These are phyloP conservation scores for Podaxis rugospora DNA, from an alignment of 768 basidiomycete species.

Conservation along the genomic window DNA sequence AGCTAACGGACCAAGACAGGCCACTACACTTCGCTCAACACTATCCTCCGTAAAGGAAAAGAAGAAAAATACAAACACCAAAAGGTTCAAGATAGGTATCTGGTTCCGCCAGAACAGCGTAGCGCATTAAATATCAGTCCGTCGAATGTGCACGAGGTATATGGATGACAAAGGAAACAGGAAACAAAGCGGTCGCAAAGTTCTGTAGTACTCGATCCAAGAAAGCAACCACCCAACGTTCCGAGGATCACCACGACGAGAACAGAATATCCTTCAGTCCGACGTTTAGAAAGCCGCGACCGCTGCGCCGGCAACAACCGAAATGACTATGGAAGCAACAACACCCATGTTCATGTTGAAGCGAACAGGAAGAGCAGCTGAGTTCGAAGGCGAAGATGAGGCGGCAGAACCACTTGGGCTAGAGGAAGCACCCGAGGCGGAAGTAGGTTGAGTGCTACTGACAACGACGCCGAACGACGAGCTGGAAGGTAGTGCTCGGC, in stretches of 20 bases:
- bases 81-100: neutral
- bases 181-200: neutral
- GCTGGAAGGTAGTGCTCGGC: neutral
- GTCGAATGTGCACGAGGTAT: neutral
- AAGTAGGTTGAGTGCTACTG: slow-evolving; percentile 12
- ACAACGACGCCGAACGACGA: slow-evolving; percentile 16
- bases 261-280: neutral
- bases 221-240: neutral
- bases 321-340: slow-evolving; percentile 17
- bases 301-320: slow-evolving; percentile 45
- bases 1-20: slow-evolving; percentile 1
- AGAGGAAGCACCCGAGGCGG: slow-evolving; percentile 8
- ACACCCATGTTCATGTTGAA: slow-evolving; percentile 16
- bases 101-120: neutral
- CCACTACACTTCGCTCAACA: slow-evolving; percentile 5
- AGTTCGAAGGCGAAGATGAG: slow-evolving; percentile 20
- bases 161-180: neutral
- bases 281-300: slow-evolving; percentile 36
- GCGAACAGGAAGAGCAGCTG: slow-evolving; percentile 29
- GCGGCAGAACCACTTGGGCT: slow-evolving; percentile 15
- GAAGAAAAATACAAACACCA: neutral
- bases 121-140: neutral
- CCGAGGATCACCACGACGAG: neutral
- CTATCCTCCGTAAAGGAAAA: neutral
- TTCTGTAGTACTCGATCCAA: neutral